Base-by-base conservation (phyloP, 495 filamentous ascomycete genomes). In the Xylaria curta region DNA sequence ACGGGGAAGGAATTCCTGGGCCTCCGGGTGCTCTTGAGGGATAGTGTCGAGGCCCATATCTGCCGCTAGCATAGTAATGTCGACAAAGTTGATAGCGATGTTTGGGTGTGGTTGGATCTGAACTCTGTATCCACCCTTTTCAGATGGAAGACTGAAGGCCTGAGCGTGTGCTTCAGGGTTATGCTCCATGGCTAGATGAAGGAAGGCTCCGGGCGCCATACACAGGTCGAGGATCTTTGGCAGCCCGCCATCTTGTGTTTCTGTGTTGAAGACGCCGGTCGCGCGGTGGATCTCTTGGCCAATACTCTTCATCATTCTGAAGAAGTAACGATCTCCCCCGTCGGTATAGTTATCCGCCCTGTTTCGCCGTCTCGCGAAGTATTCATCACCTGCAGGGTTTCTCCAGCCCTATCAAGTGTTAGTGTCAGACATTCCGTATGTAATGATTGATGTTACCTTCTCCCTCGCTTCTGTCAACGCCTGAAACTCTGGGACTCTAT, bases 161-260 rank as follows among this genome's bases (percentile, higher is more conserved):
- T 70, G 67, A 6, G 79, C 80, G 17, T 33, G 61, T 7, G 86
- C 83, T 0, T 60, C 33, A 3, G 77, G 80, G 66, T 85, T 85
- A 6, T 77, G 62, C 5, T 76, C 72, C 36, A 87, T 72, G 0
- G 78, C 80, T 3, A 75, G 73, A 0, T 72, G 63, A 12, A 83
- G 79, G 71, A 85, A 90, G 4, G 84, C 87, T 9, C 89, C 87
- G 1, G 88, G 89, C 0, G 88, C 89, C 81, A 87, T 86, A 75
- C 88, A 89, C 51, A 89, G 75, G 72, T 91, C 86, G 1, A 90
- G 83, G 42, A 87, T 81, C 26, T 47, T 51, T 74, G 82, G 13
- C 15, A 54, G 10, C 24, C 9, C 17, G 79, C 68, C 70, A 82
- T 74, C 19, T 40, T 81, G 78, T 1, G 74, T 46, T 26, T 70